phyloP scores from a whole-genome alignment of 2,329 filamentous ascomycete species.

The Colletotrichum eleusines region DNA sequence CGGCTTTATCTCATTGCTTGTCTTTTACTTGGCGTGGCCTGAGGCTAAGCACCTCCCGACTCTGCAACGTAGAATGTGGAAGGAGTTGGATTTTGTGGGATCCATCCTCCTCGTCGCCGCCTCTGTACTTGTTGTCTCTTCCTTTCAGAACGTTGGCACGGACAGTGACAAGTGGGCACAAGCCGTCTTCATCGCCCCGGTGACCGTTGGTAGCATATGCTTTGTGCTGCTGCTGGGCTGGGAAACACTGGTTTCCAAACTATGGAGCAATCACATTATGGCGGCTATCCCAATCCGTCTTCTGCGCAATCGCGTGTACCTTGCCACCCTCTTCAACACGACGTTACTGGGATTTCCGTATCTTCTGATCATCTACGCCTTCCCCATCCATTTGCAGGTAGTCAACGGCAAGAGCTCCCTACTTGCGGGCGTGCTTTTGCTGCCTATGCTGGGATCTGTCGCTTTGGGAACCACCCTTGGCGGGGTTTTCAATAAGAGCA shows the following conservation, averaged over 20 bases:
- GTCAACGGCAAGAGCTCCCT: slow-evolving; percentile 61
- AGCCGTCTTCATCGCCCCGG: slow-evolving; percentile 56
- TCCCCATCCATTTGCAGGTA: slow-evolving; percentile 63
- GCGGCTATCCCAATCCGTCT: slow-evolving; percentile 63
- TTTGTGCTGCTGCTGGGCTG: slow-evolving; percentile 56
- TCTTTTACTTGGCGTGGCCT: slow-evolving; percentile 66
- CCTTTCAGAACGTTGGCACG: slow-evolving; percentile 65
- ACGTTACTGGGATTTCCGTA: slow-evolving; percentile 64
- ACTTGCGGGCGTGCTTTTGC: slow-evolving; percentile 62
- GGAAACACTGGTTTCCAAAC: slow-evolving; percentile 51
- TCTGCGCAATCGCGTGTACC: slow-evolving; percentile 61
- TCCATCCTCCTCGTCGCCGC: slow-evolving; percentile 65
- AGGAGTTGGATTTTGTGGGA: slow-evolving; percentile 65
- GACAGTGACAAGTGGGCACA: slow-evolving; percentile 55
- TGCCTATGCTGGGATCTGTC: slow-evolving; percentile 64
- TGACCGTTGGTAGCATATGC: slow-evolving; percentile 53
- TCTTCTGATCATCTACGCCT: slow-evolving; percentile 61
- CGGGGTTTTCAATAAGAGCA: slow-evolving; percentile 57
- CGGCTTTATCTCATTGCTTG: slow-evolving; percentile 57
- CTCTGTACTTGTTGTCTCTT: slow-evolving; percentile 67
- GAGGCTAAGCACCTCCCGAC: slow-evolving; percentile 54
- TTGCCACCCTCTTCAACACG: slow-evolving; percentile 57
- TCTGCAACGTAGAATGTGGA: slow-evolving; percentile 57
- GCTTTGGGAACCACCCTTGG: slow-evolving; percentile 59
- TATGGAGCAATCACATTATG: slow-evolving; percentile 50